Base-by-base conservation (phyloP, 352 stramenopile genomes). In the Pythium biforme region DNA sequence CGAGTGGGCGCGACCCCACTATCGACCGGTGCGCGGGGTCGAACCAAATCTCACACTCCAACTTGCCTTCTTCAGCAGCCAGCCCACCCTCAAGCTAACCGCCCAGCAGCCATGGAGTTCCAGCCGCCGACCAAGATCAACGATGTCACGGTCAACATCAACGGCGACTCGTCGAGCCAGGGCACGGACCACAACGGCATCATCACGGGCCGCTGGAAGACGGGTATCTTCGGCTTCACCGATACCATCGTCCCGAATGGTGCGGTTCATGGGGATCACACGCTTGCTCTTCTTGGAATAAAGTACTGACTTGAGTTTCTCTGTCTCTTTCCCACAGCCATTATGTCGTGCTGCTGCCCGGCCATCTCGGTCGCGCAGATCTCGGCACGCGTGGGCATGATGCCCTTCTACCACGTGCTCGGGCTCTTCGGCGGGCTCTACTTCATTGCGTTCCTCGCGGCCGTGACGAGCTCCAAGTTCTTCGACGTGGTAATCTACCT, bases 161-260 rank as follows among this genome's bases (percentile, higher is more conserved):
- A 59, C 43, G 62, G 72, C 62, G 63, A 69, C 40, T 67, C 67
- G 52, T 53, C 58, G 40, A 56, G 50, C 37, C 61, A 78, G 12
- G 81, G 79, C 25, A 70, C 75, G 43, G 83, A 90, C 69, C 73
- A 83, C 25, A 90, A 90, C 59, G 83, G 79, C 11, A 74, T 92
- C 55, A 66, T 88, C 39, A 82, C 78, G n/a, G 81, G 83, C 26
- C 76, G 76, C 66, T 92, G 83, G 83, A 92, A 92, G 65, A 85
- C 77, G 12, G 76, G 77, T 33, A 65, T 92, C 58, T 92, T 88
- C 46, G 79, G 74, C 63, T 92, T 75, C 68, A 83, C 69, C 22
- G 77, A 88, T 59, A 79, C 78, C 9, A 59, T 90, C 46, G 69
- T 92, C 1, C 83, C 83, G 10, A 92, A 92, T 73, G 82, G 80